Base-by-base conservation (phyloP, 2,329 filamentous ascomycete species). In the Fusarium guadeloupense region DNA sequence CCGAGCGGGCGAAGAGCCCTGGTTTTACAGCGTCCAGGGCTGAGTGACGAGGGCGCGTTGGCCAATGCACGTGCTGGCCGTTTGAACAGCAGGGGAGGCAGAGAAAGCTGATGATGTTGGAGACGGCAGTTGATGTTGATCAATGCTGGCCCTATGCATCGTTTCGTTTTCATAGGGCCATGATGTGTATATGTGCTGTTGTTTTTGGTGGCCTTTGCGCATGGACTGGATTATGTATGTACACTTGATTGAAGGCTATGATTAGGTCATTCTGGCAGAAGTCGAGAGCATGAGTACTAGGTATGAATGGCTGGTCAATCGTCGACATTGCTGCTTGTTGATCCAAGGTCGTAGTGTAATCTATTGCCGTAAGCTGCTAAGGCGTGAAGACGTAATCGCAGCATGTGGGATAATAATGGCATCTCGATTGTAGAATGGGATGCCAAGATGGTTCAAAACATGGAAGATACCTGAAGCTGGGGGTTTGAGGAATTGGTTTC, bases 1-100 rank as follows among this genome's bases (percentile, higher is more conserved):
- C 69, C 76, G 70, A 13, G 75, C 65, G 62, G 62, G 64, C 41
- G 71, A 75, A 50, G 67, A 71, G 60, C 80, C 80, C 19, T 82
- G 80, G 79, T 80, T 81, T 55, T 81, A 75, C 57, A 65, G 43
- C 52, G 55, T 51, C 26, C 66, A 67, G 62, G 43, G 51, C 37
- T 74, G 66, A 72, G 44, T 26, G 50, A 53, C 41, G 43, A 59
- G 58, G 50, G 60, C 47, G 52, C 56, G 19, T 30, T 35, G 47
- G 56, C 31, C 28, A 33, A 31, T 47, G 42, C 34, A 20, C 34
- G 17, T 46, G 52, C 51, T 57, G 47, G 33, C 46, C 51, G 34
- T 46, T 46, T 52, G 45, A 54, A 45, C 26, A 37, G 44, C 39
- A 44, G 39, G 43, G 48, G 28, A 38, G 37, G 46, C 40, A 17